Conservation (phyloP, 306 rosid species). For the Trifolium fragiferum region DNA sequence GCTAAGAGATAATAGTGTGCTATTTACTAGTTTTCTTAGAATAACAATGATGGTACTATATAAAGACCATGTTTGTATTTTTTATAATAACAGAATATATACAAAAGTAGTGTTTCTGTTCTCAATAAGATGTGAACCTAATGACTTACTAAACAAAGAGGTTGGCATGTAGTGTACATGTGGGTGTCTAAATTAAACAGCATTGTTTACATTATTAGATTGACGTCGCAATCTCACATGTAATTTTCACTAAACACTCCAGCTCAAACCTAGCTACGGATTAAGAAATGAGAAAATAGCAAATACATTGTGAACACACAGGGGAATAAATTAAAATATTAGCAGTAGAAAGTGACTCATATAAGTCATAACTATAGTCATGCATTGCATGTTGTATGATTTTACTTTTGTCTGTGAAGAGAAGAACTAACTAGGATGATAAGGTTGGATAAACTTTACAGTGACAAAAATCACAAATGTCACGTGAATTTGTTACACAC, state of each 20-base stretch:
- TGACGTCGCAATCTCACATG: slow-evolving; percentile 33
- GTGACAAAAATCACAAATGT: slow-evolving; percentile 40
- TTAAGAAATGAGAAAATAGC: slow-evolving; percentile 15
- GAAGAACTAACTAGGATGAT: neutral
- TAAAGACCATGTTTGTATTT: too few relatives aligned
- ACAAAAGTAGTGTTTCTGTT: too few relatives aligned
- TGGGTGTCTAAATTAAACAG: too few relatives aligned
- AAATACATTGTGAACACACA: neutral
- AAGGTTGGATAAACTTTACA: slow-evolving; percentile 7
- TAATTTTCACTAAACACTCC: slow-evolving; percentile 25
- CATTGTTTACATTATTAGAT: slow-evolving; percentile 19
- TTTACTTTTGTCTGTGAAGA: slow-evolving; percentile 15
- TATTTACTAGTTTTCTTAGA: too few relatives aligned
- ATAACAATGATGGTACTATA: too few relatives aligned
- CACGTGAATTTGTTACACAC: slow-evolving; percentile 40
- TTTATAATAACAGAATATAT: too few relatives aligned
- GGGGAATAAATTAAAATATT: neutral
- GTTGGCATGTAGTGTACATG: slow-evolving; percentile 25
- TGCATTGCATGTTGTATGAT: slow-evolving; percentile 34
- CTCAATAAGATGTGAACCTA: neutral
- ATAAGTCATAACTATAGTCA: slow-evolving; percentile 38
- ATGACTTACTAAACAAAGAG: neutral
- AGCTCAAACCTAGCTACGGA: slow-evolving; percentile 9
- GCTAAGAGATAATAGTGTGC: too few relatives aligned
- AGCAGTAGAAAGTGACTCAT: slow-evolving; percentile 25